Conservation (phyloP, 768 basidiomycete genomes). For the Phylloporus sp. region DNA sequence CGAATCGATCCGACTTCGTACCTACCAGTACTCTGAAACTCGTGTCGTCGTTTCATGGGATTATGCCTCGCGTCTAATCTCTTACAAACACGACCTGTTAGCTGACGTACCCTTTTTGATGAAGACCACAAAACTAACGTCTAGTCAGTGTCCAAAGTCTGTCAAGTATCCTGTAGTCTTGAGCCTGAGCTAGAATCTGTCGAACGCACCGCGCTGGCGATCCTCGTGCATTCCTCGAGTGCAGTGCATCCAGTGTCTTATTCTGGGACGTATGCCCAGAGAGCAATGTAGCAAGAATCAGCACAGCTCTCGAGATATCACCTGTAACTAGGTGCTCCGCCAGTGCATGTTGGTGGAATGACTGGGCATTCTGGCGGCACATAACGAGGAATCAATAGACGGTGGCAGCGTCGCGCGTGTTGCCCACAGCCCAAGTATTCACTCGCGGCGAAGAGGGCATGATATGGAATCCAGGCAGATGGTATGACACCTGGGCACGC, state of each 20-base stretch:
- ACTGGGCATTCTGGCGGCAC: too few relatives aligned
- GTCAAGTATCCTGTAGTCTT: background rate
- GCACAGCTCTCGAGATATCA: too few relatives aligned
- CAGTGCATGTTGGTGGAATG: too few relatives aligned
- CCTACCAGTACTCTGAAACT: background rate
- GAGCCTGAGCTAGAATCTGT: background rate
- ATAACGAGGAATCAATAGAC: too few relatives aligned
- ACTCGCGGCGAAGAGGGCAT: constrained; percentile 40
- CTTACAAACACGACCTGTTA: background rate
- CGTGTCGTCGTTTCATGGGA: background rate
- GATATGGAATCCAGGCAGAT: constrained; percentile 40
- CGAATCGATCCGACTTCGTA: too few relatives aligned
- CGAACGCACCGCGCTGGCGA: background rate
- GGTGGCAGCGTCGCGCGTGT: too few relatives aligned
- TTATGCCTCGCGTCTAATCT: background rate
- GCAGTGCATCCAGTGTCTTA: constrained; percentile 32
- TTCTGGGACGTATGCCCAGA: constrained; percentile 23
- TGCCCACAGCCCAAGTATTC: constrained; percentile 37
- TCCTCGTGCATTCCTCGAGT: constrained; percentile 37
- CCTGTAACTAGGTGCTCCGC: too few relatives aligned
- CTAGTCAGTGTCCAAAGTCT: background rate
- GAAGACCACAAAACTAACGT: background rate
- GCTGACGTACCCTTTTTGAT: background rate
- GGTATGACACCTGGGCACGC: constrained; percentile 42
- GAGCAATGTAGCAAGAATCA: too few relatives aligned